Conservation (phyloP, 139 green algal genomes). For the Chloropicon primus region DNA sequence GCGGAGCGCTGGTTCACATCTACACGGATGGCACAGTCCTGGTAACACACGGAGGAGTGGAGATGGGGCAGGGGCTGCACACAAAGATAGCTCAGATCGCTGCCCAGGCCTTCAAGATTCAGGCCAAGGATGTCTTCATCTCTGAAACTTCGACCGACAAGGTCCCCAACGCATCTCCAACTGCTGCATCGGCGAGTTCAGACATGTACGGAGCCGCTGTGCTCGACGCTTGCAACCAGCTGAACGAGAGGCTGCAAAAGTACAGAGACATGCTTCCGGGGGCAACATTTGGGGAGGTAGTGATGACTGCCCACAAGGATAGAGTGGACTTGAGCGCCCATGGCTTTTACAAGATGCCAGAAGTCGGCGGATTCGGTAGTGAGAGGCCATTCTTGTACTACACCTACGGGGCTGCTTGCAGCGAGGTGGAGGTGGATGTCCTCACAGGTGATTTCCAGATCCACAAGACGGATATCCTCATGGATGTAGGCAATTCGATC, state of each 20-base stretch:
- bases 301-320: slow-evolving; percentile 64
- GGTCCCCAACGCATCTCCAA: slow-evolving; percentile 88
- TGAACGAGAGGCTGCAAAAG: slow-evolving; percentile 61
- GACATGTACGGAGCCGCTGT: slow-evolving; percentile 87
- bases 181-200: slow-evolving; percentile 70
- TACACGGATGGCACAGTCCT: slow-evolving; percentile 87
- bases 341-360: slow-evolving; percentile 87
- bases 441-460: slow-evolving; percentile 71
- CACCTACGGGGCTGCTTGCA: slow-evolving; percentile 44
- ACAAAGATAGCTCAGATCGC: slow-evolving; percentile 87
- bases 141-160: slow-evolving; percentile 91
- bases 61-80: slow-evolving; percentile 97
- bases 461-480: slow-evolving; percentile 69
- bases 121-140: slow-evolving; percentile 70
- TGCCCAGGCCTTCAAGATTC: slow-evolving; percentile 57
- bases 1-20: slow-evolving; percentile 82
- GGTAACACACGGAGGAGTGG: slow-evolving; percentile 88
- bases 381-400: slow-evolving; percentile 88
- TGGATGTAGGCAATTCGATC: slow-evolving; percentile 86
- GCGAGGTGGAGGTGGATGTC: slow-evolving; percentile 80
- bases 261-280: slow-evolving; percentile 16
- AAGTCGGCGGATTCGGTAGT: slow-evolving; percentile 64
- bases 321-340: slow-evolving; percentile 81
- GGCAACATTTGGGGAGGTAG: slow-evolving; percentile 39
- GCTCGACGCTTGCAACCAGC: slow-evolving; percentile 78